Base-by-base conservation (phyloP, 192 early-diverging fungal species). In the Mortierella alpina region DNA sequence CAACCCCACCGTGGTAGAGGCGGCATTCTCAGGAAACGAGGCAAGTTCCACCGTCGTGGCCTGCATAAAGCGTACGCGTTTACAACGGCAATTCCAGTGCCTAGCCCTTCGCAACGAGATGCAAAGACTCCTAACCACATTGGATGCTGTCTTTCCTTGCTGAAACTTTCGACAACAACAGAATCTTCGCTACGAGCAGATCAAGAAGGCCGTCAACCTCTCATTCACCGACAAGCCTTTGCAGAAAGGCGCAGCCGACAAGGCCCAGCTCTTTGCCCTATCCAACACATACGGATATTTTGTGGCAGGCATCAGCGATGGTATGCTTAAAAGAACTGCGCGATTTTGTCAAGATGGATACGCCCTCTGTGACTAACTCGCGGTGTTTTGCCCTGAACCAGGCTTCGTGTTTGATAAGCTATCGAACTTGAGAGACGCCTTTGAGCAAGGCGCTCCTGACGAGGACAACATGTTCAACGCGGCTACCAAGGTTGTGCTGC, bases 211-310 rank as follows among this genome's bases (percentile, higher is more conserved):
- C 0, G 70, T 72, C 22, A 22, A 17, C 5, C n/a, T 80, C 18
- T 59, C 49, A 2, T 48, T 80, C n/a, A 51, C 48, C 20, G 64
- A 72, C 17, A 50, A 63, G 18, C 70, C 82, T 49, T 44, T 77
- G 23, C 56, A 41, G 4, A n/a, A 54, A 9, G 68, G 84, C 1
- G 88, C 86, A 11, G 85, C 88, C 7, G 66, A 84, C 15, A 75
- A 84, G 54, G 84, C 85, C 4, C 86, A 83, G 31, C 72, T 93
- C 15, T 83, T 94, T 53, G 88, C 74, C 0, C 82, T 89, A 9
- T 93, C 92, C 40, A 91, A 86, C 65, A 86, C 53, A n/a, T 88
- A 86, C 69, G 92, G 91, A 1, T 94, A 89, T 59, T 89, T 92
- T 59, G 87, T 92, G 14, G 93, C 90, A 13, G 93, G 88, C 7